phyloP scores from a whole-genome alignment of 2,329 filamentous ascomycete species.

The Stagonosporopsis rhizophila region DNA sequence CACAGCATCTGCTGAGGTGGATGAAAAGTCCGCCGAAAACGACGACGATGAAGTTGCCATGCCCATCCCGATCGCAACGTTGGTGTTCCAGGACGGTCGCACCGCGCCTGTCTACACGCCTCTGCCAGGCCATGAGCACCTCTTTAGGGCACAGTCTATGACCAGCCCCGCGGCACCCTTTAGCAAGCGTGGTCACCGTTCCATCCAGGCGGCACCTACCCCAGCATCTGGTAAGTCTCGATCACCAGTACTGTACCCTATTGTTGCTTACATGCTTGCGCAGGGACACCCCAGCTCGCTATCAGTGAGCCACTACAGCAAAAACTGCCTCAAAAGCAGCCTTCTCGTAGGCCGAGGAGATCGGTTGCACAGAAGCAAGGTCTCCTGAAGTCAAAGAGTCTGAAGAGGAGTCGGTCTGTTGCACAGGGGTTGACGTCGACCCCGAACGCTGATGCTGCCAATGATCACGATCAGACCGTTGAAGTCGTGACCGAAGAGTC shows the following conservation, averaged over 20 bases:
- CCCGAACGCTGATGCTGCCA: constrained; percentile 3
- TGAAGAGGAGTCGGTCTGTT: constrained; percentile 26
- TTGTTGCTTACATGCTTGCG: constrained; percentile 16
- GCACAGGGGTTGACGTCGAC: constrained; percentile 5
- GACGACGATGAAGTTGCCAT: constrained; percentile 20
- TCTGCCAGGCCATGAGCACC: constrained; percentile 36
- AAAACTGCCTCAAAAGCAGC: neutral
- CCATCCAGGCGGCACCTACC: constrained; percentile 3
- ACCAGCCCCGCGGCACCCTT: neutral
- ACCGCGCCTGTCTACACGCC: constrained; percentile 30
- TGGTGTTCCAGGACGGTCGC: constrained; percentile 30
- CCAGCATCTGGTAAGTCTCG: constrained; percentile 18
- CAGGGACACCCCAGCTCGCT: constrained; percentile 6
- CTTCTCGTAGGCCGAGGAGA: neutral
- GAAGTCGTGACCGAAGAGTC: constrained; percentile 19
- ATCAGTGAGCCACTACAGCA: neutral
- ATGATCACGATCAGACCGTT: constrained; percentile 18
- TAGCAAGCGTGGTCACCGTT: neutral
- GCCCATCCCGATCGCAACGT: constrained; percentile 32
- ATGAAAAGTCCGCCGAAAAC: constrained; percentile 1
- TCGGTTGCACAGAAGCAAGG: neutral
- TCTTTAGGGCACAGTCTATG: constrained; percentile 22
- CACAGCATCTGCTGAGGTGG: neutral
- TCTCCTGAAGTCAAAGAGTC: constrained; percentile 12
- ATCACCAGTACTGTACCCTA: neutral